Conservation (phyloP, 2,329 filamentous ascomycete species). For the Fonsecaea multimorphosa region DNA sequence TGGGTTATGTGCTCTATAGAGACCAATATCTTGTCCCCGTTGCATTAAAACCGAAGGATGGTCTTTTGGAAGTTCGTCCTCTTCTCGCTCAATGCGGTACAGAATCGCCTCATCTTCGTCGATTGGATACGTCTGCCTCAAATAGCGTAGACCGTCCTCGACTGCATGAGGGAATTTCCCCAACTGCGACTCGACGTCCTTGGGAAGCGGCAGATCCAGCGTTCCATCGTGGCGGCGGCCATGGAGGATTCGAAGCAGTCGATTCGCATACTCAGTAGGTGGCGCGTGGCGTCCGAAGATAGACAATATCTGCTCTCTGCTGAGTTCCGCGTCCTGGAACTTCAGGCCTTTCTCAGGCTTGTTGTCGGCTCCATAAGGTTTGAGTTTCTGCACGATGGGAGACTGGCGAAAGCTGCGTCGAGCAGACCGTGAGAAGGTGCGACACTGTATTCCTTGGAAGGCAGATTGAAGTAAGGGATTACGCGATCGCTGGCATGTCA, state of each 20-base stretch:
- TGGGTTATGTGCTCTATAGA: constrained; percentile 37
- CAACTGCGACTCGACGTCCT: constrained; percentile 46
- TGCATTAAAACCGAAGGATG: constrained; percentile 38
- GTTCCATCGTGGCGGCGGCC: constrained; percentile 53
- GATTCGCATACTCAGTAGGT: constrained; percentile 33
- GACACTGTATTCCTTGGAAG: constrained; percentile 1
- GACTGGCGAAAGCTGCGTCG: constrained; percentile 24
- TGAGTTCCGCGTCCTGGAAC: constrained; percentile 34
- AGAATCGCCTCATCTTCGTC: constrained; percentile 58
- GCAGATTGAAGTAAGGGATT: not conserved
- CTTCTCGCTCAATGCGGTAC: constrained; percentile 47
- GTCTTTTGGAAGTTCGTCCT: constrained; percentile 33
- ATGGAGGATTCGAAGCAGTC: constrained; percentile 48
- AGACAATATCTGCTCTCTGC: constrained; percentile 21
- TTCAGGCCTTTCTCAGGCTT: constrained; percentile 36
- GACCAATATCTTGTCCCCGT: constrained; percentile 49
- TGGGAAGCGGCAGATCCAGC: constrained; percentile 52
- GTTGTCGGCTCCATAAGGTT: constrained; percentile 30
- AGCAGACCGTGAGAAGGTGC: constrained; percentile 19
- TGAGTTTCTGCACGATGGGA: constrained; percentile 23
- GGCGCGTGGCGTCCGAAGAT: constrained; percentile 34
- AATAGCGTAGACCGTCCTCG: constrained; percentile 49
- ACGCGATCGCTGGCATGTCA: not conserved
- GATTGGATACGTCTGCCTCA: constrained; percentile 51
- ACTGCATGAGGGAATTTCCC: constrained; percentile 41